Conservation (phyloP, 1,284 basidiomycete species). For the Ustilago nuda region DNA sequence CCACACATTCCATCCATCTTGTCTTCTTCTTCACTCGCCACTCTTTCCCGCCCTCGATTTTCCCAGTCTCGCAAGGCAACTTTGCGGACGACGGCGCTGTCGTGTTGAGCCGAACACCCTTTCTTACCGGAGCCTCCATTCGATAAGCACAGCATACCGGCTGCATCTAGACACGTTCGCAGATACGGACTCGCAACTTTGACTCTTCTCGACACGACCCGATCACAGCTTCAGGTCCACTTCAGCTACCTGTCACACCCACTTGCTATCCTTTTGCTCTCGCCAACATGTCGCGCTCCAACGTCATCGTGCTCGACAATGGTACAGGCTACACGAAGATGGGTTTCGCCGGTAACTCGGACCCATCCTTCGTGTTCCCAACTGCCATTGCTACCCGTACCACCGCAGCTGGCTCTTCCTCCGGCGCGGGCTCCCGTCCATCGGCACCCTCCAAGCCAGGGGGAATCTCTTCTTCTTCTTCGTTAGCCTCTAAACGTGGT, state of each 20-base stretch:
- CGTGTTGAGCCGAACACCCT: background rate
- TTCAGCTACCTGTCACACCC: background rate
- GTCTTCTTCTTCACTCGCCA: background rate
- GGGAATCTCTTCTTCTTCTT: constrained; percentile 59
- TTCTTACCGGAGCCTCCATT: background rate
- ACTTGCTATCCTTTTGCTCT: background rate
- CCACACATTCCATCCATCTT: constrained; percentile 16
- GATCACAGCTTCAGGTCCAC: background rate
- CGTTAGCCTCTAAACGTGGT: constrained; percentile 89
- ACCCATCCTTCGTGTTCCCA: constrained; percentile 82
- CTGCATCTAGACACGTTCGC: background rate
- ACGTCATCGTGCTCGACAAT: constrained; percentile 77
- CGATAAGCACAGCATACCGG: background rate
- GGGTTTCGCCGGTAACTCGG: constrained; percentile 98
- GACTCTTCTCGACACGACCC: background rate
- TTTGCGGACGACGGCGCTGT: background rate
- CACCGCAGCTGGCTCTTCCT: constrained; percentile 45
- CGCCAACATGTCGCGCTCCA: constrained; percentile 64
- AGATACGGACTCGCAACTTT: background rate
- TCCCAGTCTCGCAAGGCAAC: background rate
- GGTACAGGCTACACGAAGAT: constrained; percentile 98
- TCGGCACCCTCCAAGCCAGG: constrained; percentile 82
- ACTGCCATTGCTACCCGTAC: constrained; percentile 68
- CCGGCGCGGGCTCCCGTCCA: constrained; percentile 73
- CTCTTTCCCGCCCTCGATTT: background rate